These are phyloP conservation scores for Kurtzmaniella fragi DNA, from an alignment of 805 yeast species.

Conservation along the genomic window DNA sequence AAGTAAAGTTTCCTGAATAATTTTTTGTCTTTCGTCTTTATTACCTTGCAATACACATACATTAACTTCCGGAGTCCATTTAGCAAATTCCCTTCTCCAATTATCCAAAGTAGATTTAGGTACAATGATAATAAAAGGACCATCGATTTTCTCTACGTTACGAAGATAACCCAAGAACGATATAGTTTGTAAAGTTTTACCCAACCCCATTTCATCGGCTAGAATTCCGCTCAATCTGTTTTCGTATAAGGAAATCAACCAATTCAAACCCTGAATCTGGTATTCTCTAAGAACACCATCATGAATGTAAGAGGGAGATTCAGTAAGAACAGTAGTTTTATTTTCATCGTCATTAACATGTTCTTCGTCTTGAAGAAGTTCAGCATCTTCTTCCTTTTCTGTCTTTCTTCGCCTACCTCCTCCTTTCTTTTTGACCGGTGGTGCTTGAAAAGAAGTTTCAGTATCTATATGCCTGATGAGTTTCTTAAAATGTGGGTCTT, in stretches of 20 bases:
- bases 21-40: slow-evolving; percentile 67
- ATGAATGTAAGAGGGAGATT: slow-evolving; percentile 72
- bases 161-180: slow-evolving; percentile 86
- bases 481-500: slow-evolving; percentile 67
- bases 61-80: slow-evolving; percentile 94
- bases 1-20: slow-evolving; percentile 56
- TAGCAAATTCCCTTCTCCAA: slow-evolving; percentile 91
- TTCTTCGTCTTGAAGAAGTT: slow-evolving; percentile 77
- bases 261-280: slow-evolving; percentile 91
- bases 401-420: slow-evolving; percentile 70
- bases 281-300: slow-evolving; percentile 79
- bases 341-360: slow-evolving; percentile 51
- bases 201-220: slow-evolving; percentile 98
- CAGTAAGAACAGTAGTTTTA: slow-evolving; percentile 63
- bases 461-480: slow-evolving; percentile 53
- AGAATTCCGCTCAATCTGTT: slow-evolving; percentile 86
- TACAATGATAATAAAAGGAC: slow-evolving; percentile 88
- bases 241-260: slow-evolving; percentile 87
- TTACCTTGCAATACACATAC: slow-evolving; percentile 84
- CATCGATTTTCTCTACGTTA: slow-evolving; percentile 70
- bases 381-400: slow-evolving; percentile 95
- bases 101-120: slow-evolving; percentile 95
- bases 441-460: slow-evolving; percentile 33
- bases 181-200: slow-evolving; percentile 92
- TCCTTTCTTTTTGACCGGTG: slow-evolving; percentile 14